phyloP scores from a whole-genome alignment of 2,329 filamentous ascomycete genomes.

The Clarireedia monteithiana region DNA sequence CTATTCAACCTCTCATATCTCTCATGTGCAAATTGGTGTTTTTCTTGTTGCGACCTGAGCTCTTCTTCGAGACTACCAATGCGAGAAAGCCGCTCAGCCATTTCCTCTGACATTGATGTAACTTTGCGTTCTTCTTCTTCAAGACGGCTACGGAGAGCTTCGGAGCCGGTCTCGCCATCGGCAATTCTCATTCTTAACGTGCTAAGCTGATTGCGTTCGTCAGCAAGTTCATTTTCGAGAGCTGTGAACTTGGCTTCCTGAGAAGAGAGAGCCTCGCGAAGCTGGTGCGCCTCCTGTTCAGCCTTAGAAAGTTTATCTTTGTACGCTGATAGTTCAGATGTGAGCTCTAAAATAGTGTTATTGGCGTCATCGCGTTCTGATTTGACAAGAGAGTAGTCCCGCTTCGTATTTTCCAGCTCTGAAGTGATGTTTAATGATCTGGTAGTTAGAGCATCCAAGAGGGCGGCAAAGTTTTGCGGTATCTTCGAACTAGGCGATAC shows the following conservation, averaged over 20 bases:
- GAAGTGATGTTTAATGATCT: slow-evolving; percentile 50
- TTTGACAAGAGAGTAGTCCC: slow-evolving; percentile 50
- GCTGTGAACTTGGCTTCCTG: slow-evolving; percentile 47
- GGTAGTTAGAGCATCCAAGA: slow-evolving; percentile 53
- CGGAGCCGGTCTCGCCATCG: slow-evolving; percentile 77
- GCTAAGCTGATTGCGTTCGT: slow-evolving; percentile 62
- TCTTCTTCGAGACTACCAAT: slow-evolving; percentile 71
- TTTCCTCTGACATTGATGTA: slow-evolving; percentile 57
- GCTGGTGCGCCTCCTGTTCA: slow-evolving; percentile 42
- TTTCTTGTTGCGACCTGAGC: slow-evolving; percentile 59
- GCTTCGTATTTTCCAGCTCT: slow-evolving; percentile 53
- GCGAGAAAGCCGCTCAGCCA: slow-evolving; percentile 69
- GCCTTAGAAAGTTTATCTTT: slow-evolving; percentile 45
- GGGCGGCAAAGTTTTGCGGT: slow-evolving; percentile 48
- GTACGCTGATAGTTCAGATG: slow-evolving; percentile 46
- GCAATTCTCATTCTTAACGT: slow-evolving; percentile 64
- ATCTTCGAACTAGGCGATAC: slow-evolving; percentile 45
- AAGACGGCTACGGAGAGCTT: slow-evolving; percentile 65
- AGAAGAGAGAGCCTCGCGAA: slow-evolving; percentile 46
- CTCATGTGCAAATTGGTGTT: slow-evolving; percentile 46
- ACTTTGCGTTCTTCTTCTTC: slow-evolving; percentile 69
- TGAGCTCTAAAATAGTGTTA: slow-evolving; percentile 45
- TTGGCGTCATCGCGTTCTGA: slow-evolving; percentile 56
- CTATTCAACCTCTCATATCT: slow-evolving; percentile 43
- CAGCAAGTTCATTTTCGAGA: slow-evolving; percentile 49